These are phyloP conservation scores for Nigrograna mackinnonii DNA, from an alignment of 2,329 filamentous ascomycete species.

Conservation along the genomic window DNA sequence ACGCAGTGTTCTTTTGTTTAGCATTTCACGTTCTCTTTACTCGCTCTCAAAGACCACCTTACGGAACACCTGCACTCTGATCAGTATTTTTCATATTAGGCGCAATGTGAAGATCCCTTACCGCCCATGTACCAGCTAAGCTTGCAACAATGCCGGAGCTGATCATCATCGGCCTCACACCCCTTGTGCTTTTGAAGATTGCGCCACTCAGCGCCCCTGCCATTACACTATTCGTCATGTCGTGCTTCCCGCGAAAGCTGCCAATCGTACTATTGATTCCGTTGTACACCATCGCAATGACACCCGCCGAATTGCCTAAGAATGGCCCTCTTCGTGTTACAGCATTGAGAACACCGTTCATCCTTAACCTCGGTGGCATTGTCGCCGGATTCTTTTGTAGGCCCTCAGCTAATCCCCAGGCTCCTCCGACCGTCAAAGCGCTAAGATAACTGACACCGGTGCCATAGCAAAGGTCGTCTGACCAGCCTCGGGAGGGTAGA, in stretches of 20 bases:
- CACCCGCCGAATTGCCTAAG: conserved; percentile 92
- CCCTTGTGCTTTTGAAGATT: conserved; percentile 95
- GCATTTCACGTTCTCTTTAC: too few relatives aligned
- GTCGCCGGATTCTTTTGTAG: conserved; percentile 71
- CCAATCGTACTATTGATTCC: conserved; percentile 55
- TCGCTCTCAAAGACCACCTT: conserved; percentile 25
- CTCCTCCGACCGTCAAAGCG: conserved; percentile 83
- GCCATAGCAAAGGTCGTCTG: conserved; percentile 97
- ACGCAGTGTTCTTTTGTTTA: too few relatives aligned
- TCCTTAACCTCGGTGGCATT: conserved; percentile 84
- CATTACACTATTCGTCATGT: conserved; percentile 83
- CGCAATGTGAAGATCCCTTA: conserved; percentile 44
- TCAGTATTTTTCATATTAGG: conserved; percentile 8
- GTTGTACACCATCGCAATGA: conserved; percentile 96
- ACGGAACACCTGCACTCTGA: conserved; percentile 16
- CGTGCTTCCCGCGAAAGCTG: conserved; percentile 50
- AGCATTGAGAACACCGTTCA: conserved; percentile 94
- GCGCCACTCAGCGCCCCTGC: conserved; percentile 89
- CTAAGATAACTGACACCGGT: conserved; percentile 91
- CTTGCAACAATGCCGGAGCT: conserved; percentile 87
- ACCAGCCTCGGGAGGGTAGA: conserved; percentile 94
- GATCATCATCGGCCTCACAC: conserved; percentile 89
- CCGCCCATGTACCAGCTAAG: conserved; percentile 86
- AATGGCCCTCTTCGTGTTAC: conserved; percentile 93
- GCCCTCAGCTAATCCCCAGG: conserved; percentile 91